Percentiles rank a stretch among this genome's conserved stretches.
Conservation (phyloP, 208 protist species). For the Acanthamoeba lenticulata region DNA sequence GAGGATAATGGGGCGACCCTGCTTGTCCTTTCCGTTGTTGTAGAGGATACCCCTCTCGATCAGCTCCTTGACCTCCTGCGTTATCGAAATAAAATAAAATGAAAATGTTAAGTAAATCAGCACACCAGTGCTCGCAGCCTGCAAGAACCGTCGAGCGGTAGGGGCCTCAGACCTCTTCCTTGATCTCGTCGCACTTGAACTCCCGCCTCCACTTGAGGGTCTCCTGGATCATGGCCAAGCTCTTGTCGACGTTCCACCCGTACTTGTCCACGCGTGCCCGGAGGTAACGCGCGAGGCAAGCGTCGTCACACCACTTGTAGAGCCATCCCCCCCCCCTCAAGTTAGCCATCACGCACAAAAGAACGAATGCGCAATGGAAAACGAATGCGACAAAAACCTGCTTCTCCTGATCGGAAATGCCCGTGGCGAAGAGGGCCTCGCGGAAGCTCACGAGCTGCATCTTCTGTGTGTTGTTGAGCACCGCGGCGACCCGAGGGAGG, state of each 20-base stretch:
- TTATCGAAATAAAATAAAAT: background rate
- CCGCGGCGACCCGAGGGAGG: background rate
- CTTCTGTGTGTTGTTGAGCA: slow-evolving; percentile 5
- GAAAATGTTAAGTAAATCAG: background rate
- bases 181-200: background rate
- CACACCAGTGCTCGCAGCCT: background rate
- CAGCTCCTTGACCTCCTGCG: slow-evolving; percentile 12
- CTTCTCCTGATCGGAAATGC: slow-evolving; percentile 1
- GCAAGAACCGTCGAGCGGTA: background rate
- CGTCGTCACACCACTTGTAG: slow-evolving; percentile 6
- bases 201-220: slow-evolving; percentile 7
- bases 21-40: slow-evolving; percentile 38
- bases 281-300: slow-evolving; percentile 1
- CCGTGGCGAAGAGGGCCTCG: background rate
- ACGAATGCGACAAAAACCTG: background rate
- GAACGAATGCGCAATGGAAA: background rate
- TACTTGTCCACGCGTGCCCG: background rate
- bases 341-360: background rate
- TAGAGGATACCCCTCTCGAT: slow-evolving; percentile 21
- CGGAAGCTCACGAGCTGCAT: slow-evolving; percentile 1
- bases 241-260: slow-evolving; percentile 36
- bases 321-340: no score
- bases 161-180: background rate
- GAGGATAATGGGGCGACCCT: background rate
- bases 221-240: slow-evolving; percentile 18